A percentile compares a stretch with the other conserved stretches of the same genome.
phyloP scores from a whole-genome alignment of 495 filamentous ascomycete species.

The Penicillium parvum region DNA sequence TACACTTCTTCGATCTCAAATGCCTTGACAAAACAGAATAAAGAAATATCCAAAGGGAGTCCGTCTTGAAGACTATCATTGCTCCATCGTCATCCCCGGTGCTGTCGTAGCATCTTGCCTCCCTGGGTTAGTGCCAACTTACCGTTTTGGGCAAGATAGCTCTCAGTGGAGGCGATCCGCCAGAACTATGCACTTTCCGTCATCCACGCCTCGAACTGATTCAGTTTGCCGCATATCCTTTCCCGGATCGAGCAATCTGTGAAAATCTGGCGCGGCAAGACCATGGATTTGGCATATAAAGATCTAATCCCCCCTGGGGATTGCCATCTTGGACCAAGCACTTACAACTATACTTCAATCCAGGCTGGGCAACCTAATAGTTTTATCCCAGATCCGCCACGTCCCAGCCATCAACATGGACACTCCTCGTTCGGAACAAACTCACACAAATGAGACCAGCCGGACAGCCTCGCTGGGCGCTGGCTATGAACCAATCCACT shows the following conservation, averaged over 20 bases:
- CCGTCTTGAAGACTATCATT: too few species aligned
- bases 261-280: not conserved
- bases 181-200: not conserved
- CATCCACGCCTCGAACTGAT: too few species aligned
- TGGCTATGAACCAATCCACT: slow-evolving; percentile 18
- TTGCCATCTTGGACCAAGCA: not conserved
- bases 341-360: not conserved
- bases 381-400: not conserved
- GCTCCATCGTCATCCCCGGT: too few species aligned
- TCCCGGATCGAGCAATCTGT: not conserved
- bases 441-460: slow-evolving; percentile 14
- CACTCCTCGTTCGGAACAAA: slow-evolving; percentile 6
- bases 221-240: slow-evolving; percentile 4
- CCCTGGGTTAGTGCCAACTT: slow-evolving; percentile 13
- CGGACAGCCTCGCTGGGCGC: slow-evolving; percentile 27
- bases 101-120: slow-evolving; percentile 31
- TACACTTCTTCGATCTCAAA: too few species aligned
- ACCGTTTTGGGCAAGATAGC: slow-evolving; percentile 21
- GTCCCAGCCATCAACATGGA: slow-evolving; percentile 14
- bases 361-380: slow-evolving; percentile 3
- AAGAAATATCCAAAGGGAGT: too few species aligned
- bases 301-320: not conserved
- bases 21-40: too few species aligned
- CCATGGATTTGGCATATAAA: slow-evolving; percentile 14
- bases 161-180: slow-evolving; percentile 1